These are phyloP conservation scores for Rhodotorula diobovata DNA, from an alignment of 768 basidiomycete genomes.

Conservation along the genomic window DNA sequence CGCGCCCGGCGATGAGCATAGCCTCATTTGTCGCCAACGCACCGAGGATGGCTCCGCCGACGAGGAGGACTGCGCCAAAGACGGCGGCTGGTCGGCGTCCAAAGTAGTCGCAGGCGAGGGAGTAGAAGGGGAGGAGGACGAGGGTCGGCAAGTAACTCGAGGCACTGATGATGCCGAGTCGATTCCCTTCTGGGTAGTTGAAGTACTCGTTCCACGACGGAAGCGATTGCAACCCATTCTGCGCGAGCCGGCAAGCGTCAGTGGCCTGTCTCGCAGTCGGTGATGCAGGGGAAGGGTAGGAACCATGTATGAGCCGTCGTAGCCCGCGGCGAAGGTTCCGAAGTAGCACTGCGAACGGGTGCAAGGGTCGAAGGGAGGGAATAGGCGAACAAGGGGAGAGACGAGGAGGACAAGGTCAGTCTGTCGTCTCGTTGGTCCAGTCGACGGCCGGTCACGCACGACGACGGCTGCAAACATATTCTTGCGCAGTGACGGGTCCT, in stretches of 20 bases:
- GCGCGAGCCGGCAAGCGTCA: constrained; percentile 26
- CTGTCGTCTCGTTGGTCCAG: neutral
- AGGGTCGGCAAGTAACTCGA: constrained; percentile 20
- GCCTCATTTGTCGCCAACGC: constrained; percentile 13
- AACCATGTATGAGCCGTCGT: neutral
- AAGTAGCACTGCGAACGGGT: neutral
- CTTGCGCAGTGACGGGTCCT: constrained; percentile 5
- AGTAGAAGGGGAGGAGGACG: constrained; percentile 10
- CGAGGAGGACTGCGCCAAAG: constrained; percentile 1
- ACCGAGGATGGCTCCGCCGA: constrained; percentile 17
- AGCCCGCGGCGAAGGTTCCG: neutral
- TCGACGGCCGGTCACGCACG: neutral
- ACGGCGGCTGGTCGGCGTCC: constrained; percentile 1
- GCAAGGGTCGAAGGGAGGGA: neutral
- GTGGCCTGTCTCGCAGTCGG: too few relatives aligned
- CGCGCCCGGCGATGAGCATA: constrained; percentile 30
- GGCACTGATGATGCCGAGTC: constrained; percentile 41
- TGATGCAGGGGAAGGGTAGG: too few relatives aligned
- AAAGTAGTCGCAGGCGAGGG: constrained; percentile 9
- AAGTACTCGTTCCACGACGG: constrained; percentile 39
- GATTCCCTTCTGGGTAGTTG: constrained; percentile 35
- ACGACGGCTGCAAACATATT: neutral
- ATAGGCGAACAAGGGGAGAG: neutral
- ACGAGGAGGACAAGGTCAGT: neutral
- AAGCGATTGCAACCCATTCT: constrained; percentile 39